phyloP scores from a whole-genome alignment of 1,139 yeast species.

The Hanseniaspora uvarum region DNA sequence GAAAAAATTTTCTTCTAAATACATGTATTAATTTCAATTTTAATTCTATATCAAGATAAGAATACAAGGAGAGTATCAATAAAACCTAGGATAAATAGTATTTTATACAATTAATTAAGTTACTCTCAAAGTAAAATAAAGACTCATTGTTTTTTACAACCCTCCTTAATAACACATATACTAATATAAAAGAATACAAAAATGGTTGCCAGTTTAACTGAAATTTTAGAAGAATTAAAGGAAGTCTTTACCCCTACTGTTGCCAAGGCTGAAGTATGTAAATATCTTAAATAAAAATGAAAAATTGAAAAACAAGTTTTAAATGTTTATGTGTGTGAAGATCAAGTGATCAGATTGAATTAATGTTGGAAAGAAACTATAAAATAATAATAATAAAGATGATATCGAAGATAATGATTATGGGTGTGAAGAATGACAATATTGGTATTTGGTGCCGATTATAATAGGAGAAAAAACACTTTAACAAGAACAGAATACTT shows the following conservation, averaged over 20 bases:
- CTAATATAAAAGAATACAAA: constrained; percentile 27
- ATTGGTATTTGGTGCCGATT: no score
- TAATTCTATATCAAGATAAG: background rate
- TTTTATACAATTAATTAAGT: constrained; percentile 9
- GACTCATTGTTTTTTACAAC: background rate
- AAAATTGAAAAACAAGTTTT: no score
- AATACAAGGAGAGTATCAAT: background rate
- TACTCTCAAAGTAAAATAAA: background rate
- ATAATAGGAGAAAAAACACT: background rate
- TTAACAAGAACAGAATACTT: no score
- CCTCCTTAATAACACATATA: constrained; percentile 22
- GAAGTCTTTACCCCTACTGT: constrained; percentile 71
- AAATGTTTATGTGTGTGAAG: no score
- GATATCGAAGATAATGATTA: no score
- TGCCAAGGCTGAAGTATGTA: constrained; percentile 68
- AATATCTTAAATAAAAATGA: constrained; percentile 22
- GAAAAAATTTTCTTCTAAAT: background rate
- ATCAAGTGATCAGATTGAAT: no score
- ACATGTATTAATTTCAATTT: background rate
- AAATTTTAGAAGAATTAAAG: constrained; percentile 56
- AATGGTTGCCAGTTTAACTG: constrained; percentile 50
- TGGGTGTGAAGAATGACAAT: no score
- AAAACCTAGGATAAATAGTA: constrained; percentile 13
- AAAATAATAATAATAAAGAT: no score
- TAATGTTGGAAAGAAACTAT: no score